Conservation (phyloP, 495 filamentous ascomycete species). For the Penicillium macrosclerotiorum region DNA sequence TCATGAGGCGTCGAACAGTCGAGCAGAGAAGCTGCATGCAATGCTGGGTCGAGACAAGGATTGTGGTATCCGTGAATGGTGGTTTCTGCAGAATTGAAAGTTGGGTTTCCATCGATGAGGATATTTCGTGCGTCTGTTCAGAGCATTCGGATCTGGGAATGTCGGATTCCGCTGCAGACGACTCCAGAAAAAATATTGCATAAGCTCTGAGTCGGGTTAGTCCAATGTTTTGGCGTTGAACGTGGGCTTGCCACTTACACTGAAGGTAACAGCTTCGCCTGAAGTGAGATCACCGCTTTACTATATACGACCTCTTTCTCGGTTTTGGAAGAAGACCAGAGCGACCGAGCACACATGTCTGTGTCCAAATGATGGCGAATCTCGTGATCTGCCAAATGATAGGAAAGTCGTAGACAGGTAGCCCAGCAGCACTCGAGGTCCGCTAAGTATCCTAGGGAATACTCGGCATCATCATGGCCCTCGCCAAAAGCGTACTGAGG, state of each 20-base stretch:
- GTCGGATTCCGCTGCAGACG: constrained; percentile 13
- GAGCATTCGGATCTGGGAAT: background rate
- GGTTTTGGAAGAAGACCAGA: constrained; percentile 27
- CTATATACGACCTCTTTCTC: constrained; percentile 29
- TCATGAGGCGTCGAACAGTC: constrained; percentile 28
- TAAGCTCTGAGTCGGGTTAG: constrained; percentile 21
- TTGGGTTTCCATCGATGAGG: constrained; percentile 11
- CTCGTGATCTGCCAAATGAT: constrained; percentile 26
- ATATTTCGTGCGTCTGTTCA: background rate
- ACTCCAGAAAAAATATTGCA: constrained; percentile 30
- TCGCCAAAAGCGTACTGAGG: constrained; percentile 21
- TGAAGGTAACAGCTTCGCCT: constrained; percentile 22
- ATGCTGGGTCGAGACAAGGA: constrained; percentile 29
- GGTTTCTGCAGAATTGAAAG: constrained; percentile 25
- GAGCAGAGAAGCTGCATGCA: constrained; percentile 28
- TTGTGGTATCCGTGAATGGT: constrained; percentile 25
- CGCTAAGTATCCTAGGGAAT: constrained; percentile 29
- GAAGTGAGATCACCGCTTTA: constrained; percentile 23
- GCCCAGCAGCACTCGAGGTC: constrained; percentile 29
- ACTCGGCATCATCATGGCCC: constrained; percentile 20
- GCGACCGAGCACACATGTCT: constrained; percentile 10
- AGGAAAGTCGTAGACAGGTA: constrained; percentile 28
- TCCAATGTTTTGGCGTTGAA: background rate
- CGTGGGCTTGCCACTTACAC: constrained; percentile 15
- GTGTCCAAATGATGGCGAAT: constrained; percentile 27